Conservation (phyloP, 176 grass and related monocot genomes). For the Avena eriantha region DNA sequence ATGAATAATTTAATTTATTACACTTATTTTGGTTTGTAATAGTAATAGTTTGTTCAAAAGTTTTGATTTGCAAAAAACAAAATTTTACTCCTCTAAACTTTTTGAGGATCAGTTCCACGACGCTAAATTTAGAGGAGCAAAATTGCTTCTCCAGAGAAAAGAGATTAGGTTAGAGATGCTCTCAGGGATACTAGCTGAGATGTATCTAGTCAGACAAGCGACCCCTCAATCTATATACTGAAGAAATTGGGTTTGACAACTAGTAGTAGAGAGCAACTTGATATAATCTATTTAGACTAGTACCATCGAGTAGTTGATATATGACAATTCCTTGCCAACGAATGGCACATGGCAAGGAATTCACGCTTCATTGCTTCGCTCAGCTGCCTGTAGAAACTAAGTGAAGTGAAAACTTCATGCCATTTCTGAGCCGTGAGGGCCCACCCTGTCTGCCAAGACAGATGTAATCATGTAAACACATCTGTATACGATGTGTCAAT, state of each 20-base stretch:
- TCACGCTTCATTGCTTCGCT: background rate
- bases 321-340: background rate
- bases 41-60: too few species aligned
- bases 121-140: too few species aligned
- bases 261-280: background rate
- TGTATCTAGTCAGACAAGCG: background rate
- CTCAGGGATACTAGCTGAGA: background rate
- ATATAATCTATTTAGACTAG: background rate
- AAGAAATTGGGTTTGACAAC: slow-evolving; percentile 1
- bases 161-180: too few species aligned
- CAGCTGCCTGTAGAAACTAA: background rate
- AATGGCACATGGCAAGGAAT: background rate
- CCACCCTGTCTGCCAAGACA: background rate
- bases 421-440: background rate
- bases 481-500: background rate
- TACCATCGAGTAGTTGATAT: too few species aligned
- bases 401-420: background rate
- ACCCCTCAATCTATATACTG: background rate
- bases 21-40: too few species aligned
- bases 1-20: too few species aligned
- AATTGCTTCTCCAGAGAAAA: too few species aligned
- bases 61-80: too few species aligned
- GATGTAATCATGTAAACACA: background rate
- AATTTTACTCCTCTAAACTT: too few species aligned
- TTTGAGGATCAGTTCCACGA: too few species aligned